Base-by-base conservation (phyloP, 208 protist genomes). In the Acanthamoeba pearcei region DNA sequence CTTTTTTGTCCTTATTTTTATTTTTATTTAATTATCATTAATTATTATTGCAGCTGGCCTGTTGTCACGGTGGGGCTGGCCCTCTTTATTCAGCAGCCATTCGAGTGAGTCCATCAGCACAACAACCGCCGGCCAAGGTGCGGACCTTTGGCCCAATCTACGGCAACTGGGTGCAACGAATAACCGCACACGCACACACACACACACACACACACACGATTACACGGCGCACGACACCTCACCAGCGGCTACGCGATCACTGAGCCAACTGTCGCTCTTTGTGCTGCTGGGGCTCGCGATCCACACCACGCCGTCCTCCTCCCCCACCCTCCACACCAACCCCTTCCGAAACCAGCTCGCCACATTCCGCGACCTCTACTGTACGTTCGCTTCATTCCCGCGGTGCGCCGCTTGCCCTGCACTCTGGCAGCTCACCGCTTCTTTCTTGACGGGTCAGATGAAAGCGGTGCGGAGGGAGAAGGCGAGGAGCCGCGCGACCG, bases 331-430 rank as follows among this genome's bases (percentile, higher is more conserved):
- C 9, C 51, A 32, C 19, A 15, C 53, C 27, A 88, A 88, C 29
- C 80, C 80, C 27, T 88, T 88, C 49, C 80, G 80, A 12, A 88
- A 42, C 5, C 80, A 88, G 51, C 42, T 88, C 32, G 80, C 49
- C 24, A 88, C 80, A 1, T 88, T 88, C 51, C 5, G 49, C 51
- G 80, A 88, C 51, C 80, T 27, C 27, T 88, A 88, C 80, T 88
- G 80, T 88, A 62, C 42, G 19, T 35, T 57, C 53, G 22, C 1
- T 76, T 76, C n/a, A 76, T n/a, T 42, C 68, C 27, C n/a, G 35
- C n/a, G n/a, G 12, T 38, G 35, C 74, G 24, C 24, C 74, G 12
- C 42, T 27, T 82, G 70, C 12, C 12, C 19, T 13, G 35, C 35
- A 38, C 35, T 38, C 19, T 78, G 24, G 24, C 19, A n/a, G 70